Evolutionary conservation across 495 filamentous ascomycete species (phyloP).

Genomic region (Chaetomium tenue): DNA sequence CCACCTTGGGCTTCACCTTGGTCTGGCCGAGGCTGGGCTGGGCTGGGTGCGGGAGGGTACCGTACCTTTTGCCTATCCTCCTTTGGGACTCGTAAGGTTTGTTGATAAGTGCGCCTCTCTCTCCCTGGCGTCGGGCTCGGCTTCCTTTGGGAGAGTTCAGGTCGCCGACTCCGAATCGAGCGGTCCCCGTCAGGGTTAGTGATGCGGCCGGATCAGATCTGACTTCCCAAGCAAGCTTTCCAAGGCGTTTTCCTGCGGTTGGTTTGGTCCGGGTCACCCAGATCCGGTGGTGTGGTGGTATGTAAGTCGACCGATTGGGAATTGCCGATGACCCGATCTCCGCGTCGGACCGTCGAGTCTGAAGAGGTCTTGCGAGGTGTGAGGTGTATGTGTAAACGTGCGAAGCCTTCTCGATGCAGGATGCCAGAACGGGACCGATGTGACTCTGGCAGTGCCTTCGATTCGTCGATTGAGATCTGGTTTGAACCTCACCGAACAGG

Average conservation of each 20-base stretch:
- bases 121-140: slow-evolving; percentile 1
- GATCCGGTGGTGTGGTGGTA: neutral
- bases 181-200: neutral
- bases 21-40: neutral
- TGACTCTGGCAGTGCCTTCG: too few relatives aligned
- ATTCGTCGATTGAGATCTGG: too few relatives aligned
- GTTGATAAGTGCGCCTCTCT: neutral
- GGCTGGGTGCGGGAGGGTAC: neutral
- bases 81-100: neutral
- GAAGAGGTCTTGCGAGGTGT: too few relatives aligned
- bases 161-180: slow-evolving; percentile 1
- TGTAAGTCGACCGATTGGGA: slow-evolving; percentile 14
- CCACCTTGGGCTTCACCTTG: neutral
- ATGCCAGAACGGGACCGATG: too few relatives aligned
- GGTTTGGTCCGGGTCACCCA: neutral
- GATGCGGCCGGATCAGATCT: neutral
- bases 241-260: neutral
- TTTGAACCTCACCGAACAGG: too few relatives aligned
- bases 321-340: neutral
- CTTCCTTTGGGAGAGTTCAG: neutral
- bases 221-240: neutral
- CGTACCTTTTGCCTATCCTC: slow-evolving; percentile 3
- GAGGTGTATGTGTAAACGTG: too few relatives aligned
- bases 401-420: too few relatives aligned
- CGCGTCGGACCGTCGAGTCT: too few relatives aligned